Conservation (phyloP, 1,284 basidiomycete species). For the Lentinus polychrous region DNA sequence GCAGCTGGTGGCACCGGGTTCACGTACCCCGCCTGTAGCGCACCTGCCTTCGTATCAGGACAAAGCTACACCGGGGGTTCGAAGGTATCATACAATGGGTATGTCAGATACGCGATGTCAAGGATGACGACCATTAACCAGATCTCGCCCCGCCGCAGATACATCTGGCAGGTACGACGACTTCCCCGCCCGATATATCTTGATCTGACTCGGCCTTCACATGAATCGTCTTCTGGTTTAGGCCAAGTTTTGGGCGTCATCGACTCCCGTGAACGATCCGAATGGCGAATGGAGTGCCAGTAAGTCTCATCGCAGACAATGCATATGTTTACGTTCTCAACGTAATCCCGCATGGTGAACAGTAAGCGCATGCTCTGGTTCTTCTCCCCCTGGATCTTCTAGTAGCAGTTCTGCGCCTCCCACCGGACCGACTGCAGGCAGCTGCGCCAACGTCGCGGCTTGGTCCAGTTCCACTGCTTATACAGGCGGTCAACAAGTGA, state of each 20-base stretch:
- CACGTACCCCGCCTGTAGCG: constrained; percentile 54
- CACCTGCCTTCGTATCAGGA: constrained; percentile 44
- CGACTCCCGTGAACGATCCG: constrained; percentile 40
- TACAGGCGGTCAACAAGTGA: constrained; percentile 39
- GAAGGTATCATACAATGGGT: constrained; percentile 51
- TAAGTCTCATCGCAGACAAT: constrained; percentile 26
- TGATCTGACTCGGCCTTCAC: neutral
- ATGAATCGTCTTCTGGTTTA: constrained; percentile 17
- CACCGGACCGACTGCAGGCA: constrained; percentile 24
- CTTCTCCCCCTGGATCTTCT: constrained; percentile 21
- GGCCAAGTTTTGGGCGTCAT: constrained; percentile 55
- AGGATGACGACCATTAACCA: constrained; percentile 3
- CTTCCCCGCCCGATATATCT: neutral
- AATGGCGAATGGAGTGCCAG: constrained; percentile 60
- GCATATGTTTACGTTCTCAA: constrained; percentile 6
- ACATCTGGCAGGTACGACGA: constrained; percentile 54
- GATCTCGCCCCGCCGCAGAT: constrained; percentile 27
- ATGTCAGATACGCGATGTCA: constrained; percentile 12
- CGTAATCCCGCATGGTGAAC: constrained; percentile 7
- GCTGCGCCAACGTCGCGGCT: constrained; percentile 42
- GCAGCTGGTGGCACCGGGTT: constrained; percentile 62
- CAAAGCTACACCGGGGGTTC: constrained; percentile 45
- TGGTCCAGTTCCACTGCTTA: constrained; percentile 43
- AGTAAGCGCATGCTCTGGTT: constrained; percentile 52
- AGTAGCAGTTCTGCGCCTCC: constrained; percentile 22